These are phyloP conservation scores for Aegilops umbellulata DNA, from an alignment of 176 grass and related monocot species.

Conservation along the genomic window DNA sequence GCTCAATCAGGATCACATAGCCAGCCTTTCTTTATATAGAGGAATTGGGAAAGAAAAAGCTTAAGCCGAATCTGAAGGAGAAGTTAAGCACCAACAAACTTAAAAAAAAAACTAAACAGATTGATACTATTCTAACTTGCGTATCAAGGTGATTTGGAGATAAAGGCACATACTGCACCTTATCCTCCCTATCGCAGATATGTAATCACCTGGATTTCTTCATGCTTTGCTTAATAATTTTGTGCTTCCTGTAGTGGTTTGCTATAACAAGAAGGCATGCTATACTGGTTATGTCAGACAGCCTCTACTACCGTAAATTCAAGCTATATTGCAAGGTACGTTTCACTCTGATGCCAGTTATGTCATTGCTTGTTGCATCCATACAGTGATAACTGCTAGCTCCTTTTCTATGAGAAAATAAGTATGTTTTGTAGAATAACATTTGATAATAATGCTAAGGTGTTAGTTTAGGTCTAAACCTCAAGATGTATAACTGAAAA, in stretches of 20 bases:
- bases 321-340: constrained; percentile 98
- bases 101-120: neutral
- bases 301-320: constrained; percentile 88
- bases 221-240: constrained; percentile 26
- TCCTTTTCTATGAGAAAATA: neutral
- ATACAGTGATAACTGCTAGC: neutral
- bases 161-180: neutral
- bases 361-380: neutral
- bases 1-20: neutral
- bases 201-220: constrained; percentile 7
- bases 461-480: constrained; percentile 8
- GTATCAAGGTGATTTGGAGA: neutral
- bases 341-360: neutral
- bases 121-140: neutral
- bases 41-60: neutral
- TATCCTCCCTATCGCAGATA: neutral
- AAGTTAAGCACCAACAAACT: neutral
- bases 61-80: neutral
- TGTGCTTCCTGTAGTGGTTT: constrained; percentile 80
- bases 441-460: neutral
- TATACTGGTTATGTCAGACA: constrained; percentile 86
- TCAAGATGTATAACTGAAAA: neutral
- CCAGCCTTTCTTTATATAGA: neutral
- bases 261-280: constrained; percentile 92
- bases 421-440: constrained; percentile 1